Evolutionary conservation across 139 green algal genomes (phyloP).

Genomic region (Closterium sp.): DNA sequence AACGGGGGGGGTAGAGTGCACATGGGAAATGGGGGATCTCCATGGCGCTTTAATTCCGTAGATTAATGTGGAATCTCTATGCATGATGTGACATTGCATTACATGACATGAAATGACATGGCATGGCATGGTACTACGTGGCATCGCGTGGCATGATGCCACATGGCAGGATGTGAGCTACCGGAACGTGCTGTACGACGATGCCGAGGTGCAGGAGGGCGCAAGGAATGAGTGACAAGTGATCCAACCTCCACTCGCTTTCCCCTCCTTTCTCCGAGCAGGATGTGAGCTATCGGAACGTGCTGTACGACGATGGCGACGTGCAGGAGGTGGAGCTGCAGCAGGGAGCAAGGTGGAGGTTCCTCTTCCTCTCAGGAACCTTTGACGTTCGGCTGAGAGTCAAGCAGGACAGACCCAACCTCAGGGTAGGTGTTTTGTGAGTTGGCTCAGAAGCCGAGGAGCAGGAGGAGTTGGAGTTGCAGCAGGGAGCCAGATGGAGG

Average conservation of each 20-base stretch:
- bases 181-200: constrained; percentile 58
- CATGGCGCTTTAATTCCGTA: no score
- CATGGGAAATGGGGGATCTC: no score
- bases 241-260: no score
- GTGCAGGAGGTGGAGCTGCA: constrained; percentile 61
- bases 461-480: no score
- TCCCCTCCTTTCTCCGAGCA: background rate
- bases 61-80: no score
- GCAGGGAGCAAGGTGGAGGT: constrained; percentile 57
- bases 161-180: constrained; percentile 48
- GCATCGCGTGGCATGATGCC: background rate
- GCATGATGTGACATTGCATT: background rate
- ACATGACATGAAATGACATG: no score
- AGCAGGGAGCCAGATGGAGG: no score
- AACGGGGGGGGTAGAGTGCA: no score
- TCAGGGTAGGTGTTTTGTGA: no score
- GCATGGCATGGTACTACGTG: background rate
- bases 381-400: constrained; percentile 51
- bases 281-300: constrained; percentile 51
- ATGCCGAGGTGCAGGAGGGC: constrained; percentile 62
- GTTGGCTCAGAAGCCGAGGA: no score
- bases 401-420: constrained; percentile 47
- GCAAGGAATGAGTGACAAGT: background rate
- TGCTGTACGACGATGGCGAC: constrained; percentile 59
- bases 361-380: constrained; percentile 49